Evolutionary conservation across 257 asterid genomes (phyloP), one percentile per base, ranked within the genome.

Genomic region (Gardenia jasminoides): DNA sequence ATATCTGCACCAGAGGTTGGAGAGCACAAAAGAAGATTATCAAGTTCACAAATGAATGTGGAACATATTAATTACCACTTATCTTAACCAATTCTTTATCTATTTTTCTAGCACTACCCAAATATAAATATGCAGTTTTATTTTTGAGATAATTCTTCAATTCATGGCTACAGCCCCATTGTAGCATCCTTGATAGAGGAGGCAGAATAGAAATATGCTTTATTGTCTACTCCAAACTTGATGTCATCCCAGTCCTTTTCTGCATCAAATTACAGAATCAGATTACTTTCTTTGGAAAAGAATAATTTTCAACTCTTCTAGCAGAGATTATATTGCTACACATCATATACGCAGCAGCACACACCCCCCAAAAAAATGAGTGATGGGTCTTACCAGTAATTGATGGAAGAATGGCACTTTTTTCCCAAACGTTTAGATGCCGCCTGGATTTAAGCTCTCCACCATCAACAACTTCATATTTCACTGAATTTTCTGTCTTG

Each of bases 211-310:
- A 94, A 92, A 86, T 94, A 98, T 65, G 92, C 94, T 86, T 92
- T 79, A 83, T 94, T 91, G 78, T 94, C 98, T 76, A 94, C 98
- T 77, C 98, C 98, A 75, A 94, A 94, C 90, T 92, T 92, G 86
- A 92, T 94, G 75, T 94, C 98, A 79, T 92, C 98, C 98, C 98
- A 94, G 80, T 94, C 98, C 78, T 94, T 94, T 80, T 92, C 98
- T 94, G 97, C 86, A 80, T 64, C 75, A 88, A 73, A 46, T 67
- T 28, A 83, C 78, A 17, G 64, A 44, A 79, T 80, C 83, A 80
- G 72, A 72, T 76, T 83, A 80, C 41, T 62, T 73, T 36, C 74
- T 75, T 74, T 83, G 66, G 65, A 67, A 68, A 75, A 10, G 31
- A 78, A 84, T n/a, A 39, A 28, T 62, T 47, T 70, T 50, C 67